A percentile compares a stretch with the other conserved stretches of the same genome.
Conservation (phyloP, 352 stramenopile genomes). For the Phytophthora pisi region DNA sequence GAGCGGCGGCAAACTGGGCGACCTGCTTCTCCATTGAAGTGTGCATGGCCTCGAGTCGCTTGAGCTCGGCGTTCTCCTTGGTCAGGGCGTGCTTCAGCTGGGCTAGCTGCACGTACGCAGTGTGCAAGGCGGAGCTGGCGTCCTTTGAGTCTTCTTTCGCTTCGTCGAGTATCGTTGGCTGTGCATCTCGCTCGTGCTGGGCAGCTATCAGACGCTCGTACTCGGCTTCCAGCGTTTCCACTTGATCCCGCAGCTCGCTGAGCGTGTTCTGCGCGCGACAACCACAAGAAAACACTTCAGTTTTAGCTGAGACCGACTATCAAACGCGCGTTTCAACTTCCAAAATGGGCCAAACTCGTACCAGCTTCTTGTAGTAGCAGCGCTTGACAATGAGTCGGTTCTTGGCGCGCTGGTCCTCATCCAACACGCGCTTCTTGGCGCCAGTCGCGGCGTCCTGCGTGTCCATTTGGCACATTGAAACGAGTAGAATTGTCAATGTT, state of each 20-base stretch:
- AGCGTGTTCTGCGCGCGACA: slow-evolving; percentile 50
- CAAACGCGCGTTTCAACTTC: neutral
- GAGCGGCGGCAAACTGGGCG: slow-evolving; percentile 35
- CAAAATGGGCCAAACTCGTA: slow-evolving; percentile 19
- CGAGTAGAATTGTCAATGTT: neutral
- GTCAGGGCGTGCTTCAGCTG: slow-evolving; percentile 49
- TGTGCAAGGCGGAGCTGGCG: slow-evolving; percentile 18
- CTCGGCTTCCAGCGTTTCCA: slow-evolving; percentile 44
- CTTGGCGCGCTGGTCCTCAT: slow-evolving; percentile 49
- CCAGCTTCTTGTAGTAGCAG: slow-evolving; percentile 78
- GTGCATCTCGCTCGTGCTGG: slow-evolving; percentile 35
- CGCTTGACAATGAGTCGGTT: slow-evolving; percentile 70
- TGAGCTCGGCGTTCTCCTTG: slow-evolving; percentile 58
- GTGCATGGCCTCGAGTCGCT: slow-evolving; percentile 47
- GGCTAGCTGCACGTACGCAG: slow-evolving; percentile 51
- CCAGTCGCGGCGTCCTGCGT: neutral
- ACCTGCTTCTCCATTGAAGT: slow-evolving; percentile 54
- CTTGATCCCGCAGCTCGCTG: slow-evolving; percentile 51
- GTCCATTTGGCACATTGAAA: slow-evolving; percentile 27
- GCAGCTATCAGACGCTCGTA: slow-evolving; percentile 46
- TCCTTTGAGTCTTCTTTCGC: neutral
- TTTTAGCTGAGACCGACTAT: slow-evolving; percentile 9
- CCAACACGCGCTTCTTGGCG: slow-evolving; percentile 20
- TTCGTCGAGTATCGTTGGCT: slow-evolving; percentile 18
- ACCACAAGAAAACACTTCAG: neutral